Evolutionary conservation across 1,139 yeast genomes (phyloP).

Genomic region (Saccharomycopsis hybrid): DNA sequence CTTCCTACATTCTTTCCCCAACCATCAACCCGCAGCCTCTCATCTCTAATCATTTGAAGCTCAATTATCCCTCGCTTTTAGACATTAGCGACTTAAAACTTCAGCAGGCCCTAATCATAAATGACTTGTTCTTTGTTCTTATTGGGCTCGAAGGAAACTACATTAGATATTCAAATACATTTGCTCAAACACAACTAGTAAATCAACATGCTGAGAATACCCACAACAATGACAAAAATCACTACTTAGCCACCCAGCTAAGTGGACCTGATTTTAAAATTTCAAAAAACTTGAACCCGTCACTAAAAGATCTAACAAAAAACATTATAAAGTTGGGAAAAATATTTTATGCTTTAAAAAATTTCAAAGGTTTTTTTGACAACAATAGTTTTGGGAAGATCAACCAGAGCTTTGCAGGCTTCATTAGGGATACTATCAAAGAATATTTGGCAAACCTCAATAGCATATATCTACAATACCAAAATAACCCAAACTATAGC

Average conservation of each 20-base stretch:
- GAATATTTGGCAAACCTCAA: conserved; percentile 45
- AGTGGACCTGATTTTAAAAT: conserved; percentile 71
- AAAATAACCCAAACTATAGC: conserved; percentile 30
- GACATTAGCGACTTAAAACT: neutral
- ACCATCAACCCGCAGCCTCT: neutral
- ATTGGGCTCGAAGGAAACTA: conserved; percentile 78
- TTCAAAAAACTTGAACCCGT: conserved; percentile 66
- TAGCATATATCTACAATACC: conserved; percentile 48
- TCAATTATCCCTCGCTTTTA: neutral
- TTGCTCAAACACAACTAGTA: conserved; percentile 22
- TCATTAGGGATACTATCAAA: conserved; percentile 45
- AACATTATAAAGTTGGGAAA: conserved; percentile 58
- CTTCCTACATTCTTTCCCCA: neutral
- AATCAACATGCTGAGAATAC: neutral
- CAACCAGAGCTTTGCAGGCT: conserved; percentile 64
- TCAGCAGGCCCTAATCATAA: conserved; percentile 68
- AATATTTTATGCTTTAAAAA: conserved; percentile 46
- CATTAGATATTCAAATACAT: conserved; percentile 60
- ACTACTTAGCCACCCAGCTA: neutral
- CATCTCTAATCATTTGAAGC: neutral
- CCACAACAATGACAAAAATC: neutral
- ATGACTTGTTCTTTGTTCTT: conserved; percentile 66
- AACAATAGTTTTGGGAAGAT: conserved; percentile 59
- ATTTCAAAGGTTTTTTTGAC: conserved; percentile 54
- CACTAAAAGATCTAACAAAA: conserved; percentile 66